phyloP scores from a whole-genome alignment of 805 yeast genomes.

The Suhomyces xylopsoci region DNA sequence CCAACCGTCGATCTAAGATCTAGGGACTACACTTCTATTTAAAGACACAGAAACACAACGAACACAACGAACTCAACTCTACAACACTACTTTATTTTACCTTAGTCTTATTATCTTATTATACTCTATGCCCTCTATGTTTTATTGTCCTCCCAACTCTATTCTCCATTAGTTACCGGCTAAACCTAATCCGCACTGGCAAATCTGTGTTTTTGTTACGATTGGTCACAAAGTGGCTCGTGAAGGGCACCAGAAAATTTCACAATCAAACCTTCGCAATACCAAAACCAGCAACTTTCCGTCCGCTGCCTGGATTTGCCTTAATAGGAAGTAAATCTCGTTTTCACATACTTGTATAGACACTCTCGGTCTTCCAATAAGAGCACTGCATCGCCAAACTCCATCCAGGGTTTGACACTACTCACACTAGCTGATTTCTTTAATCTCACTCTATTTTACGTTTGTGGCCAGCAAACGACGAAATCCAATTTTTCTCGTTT shows the following conservation, averaged over 20 bases:
- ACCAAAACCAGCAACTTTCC: slow-evolving; percentile 4
- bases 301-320: not conserved
- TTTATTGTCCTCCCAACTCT: not conserved
- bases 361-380: not conserved
- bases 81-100: too few relatives aligned
- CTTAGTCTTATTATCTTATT: too few relatives aligned
- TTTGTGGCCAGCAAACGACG: not conserved
- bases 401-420: not conserved
- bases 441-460: not conserved
- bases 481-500: not conserved
- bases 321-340: not conserved
- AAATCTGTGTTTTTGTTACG: not conserved
- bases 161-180: not conserved
- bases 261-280: not conserved
- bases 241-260: slow-evolving; percentile 5
- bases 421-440: not conserved
- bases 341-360: not conserved
- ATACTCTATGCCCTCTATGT: not conserved
- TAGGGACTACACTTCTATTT: not conserved
- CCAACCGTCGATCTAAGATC: not conserved
- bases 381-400: not conserved
- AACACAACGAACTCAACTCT: too few relatives aligned
- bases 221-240: slow-evolving; percentile 5
- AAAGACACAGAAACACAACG: too few relatives aligned
- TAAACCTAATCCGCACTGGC: not conserved